Conservation (phyloP, 2,329 filamentous ascomycete species). For the Colletotrichum somersetense region DNA sequence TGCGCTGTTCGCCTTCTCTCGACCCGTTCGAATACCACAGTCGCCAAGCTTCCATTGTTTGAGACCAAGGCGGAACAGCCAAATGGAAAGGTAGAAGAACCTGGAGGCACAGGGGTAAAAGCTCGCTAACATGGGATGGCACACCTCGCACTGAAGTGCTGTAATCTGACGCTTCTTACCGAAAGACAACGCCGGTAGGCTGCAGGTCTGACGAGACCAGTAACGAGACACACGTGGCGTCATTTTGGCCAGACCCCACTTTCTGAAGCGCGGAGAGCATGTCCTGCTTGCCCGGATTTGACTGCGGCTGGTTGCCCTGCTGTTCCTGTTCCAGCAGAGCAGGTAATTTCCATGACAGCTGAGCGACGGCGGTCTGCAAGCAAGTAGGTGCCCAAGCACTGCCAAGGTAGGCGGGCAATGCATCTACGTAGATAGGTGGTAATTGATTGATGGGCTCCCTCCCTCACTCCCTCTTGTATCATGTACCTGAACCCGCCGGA, state of each 20-base stretch:
- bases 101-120: constrained; percentile 21
- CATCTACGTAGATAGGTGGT: background rate
- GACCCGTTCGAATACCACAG: constrained; percentile 7
- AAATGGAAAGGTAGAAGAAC: constrained; percentile 13
- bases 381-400: too few relatives aligned
- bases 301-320: background rate
- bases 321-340: background rate
- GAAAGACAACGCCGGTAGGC: constrained; percentile 20
- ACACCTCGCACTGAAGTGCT: constrained; percentile 15
- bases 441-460: background rate
- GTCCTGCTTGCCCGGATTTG: background rate
- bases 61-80: constrained; percentile 4
- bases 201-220: constrained; percentile 25
- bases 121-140: constrained; percentile 27
- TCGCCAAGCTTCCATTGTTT: constrained; percentile 5
- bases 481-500: constrained; percentile 33
- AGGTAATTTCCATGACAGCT: constrained; percentile 1
- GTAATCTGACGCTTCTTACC: constrained; percentile 13
- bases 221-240: constrained; percentile 37
- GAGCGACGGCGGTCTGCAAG: background rate
- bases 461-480: background rate
- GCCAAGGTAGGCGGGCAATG: too few relatives aligned
- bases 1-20: constrained; percentile 10
- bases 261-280: background rate
- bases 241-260: constrained; percentile 19